Evolutionary conservation across 169 alveolate genomes (phyloP), one percentile per base, ranked within the genome.

Genomic region (Eimeria zaria): DNA sequence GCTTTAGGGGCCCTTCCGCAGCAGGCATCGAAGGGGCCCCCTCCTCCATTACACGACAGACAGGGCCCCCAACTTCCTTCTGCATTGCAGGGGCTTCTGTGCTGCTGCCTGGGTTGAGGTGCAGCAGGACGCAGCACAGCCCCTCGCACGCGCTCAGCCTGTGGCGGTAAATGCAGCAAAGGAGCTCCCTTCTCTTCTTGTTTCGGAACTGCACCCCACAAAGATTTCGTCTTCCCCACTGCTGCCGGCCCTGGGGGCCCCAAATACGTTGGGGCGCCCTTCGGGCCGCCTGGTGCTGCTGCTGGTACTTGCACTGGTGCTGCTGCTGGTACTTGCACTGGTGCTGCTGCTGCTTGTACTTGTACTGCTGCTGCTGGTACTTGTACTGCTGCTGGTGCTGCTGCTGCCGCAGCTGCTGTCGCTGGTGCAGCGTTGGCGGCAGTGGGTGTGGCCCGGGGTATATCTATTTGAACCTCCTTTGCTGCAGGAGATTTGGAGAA

Each of bases 91-190:
- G 80, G 58, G 64, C 93, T 62, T 4, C 18, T 22, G 64, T 71
- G 58, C 80, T 85, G 93, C 93, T 55, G 69, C 80, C 12, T 9
- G 48, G 71, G n/a, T n/a, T 78, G 88, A 18, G 41, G 88, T 4
- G 39, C 91, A 83, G 91, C 91, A 36, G 91, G 91, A n/a, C 60
- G 91, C 73, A 83, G 16, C 67, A 83, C 91, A 83, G 91, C 91
- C 33, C 91, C 91, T 44, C 91, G 91, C 39, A 83, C 55, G 3
- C 74, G 67, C 55, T 83, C 91, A 53, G 36, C 74, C 30, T 48
- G 91, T 20, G 51, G 46, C 9, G 73, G 73, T 53, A 55, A 7
- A 73, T 83, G 91, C 55, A 55, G 91, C 91, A 36, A 2, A n/a
- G 91, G 64, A 4, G 91, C 74, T 53, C 55, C 74, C 44, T 22